Percentiles rank a stretch among this genome's conserved stretches.
Conservation (phyloP, 2,329 filamentous ascomycete species). For the Chrysoporthe deuterocubensis region DNA sequence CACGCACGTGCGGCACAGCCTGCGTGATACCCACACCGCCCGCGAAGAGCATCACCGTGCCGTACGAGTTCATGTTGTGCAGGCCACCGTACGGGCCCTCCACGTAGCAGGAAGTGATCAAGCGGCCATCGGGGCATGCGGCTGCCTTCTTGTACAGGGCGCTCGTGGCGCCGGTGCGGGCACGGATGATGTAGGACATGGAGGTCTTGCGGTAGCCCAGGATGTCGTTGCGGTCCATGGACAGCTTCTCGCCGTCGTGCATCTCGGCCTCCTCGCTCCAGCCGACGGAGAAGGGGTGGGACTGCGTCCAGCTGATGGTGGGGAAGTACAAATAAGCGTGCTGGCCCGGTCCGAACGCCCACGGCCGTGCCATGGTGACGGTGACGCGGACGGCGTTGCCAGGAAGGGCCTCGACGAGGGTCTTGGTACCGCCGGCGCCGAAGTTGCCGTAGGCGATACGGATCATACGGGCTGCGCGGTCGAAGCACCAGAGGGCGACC, state of each 20-base stretch:
- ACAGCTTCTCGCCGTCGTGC: constrained; percentile 56
- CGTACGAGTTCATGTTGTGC: constrained; percentile 74
- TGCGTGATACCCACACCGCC: constrained; percentile 83
- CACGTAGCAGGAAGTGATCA: constrained; percentile 67
- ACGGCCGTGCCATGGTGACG: constrained; percentile 75
- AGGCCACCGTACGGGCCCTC: constrained; percentile 80
- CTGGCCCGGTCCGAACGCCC: constrained; percentile 75
- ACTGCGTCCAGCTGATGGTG: constrained; percentile 71
- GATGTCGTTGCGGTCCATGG: constrained; percentile 63
- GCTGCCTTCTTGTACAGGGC: constrained; percentile 70
- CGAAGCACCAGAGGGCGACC: constrained; percentile 68
- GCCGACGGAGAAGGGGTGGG: constrained; percentile 78
- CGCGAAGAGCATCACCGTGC: constrained; percentile 78
- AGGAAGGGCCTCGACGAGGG: constrained; percentile 74
- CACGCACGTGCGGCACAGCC: constrained; percentile 74
- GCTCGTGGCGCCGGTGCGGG: constrained; percentile 74
- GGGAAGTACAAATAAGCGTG: constrained; percentile 83
- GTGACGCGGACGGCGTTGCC: constrained; percentile 77
- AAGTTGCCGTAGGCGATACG: constrained; percentile 69
- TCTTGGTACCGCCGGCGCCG: constrained; percentile 67
- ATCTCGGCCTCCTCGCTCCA: constrained; percentile 72
- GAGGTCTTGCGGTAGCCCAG: constrained; percentile 63
- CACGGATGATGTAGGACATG: constrained; percentile 75
- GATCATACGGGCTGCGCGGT: constrained; percentile 63
- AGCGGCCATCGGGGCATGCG: constrained; percentile 61